A percentile compares a stretch with the other conserved stretches of the same genome.
phyloP scores from a whole-genome alignment of 495 filamentous ascomycete genomes.

The Aspergillus sclerotiicarbonarius region DNA sequence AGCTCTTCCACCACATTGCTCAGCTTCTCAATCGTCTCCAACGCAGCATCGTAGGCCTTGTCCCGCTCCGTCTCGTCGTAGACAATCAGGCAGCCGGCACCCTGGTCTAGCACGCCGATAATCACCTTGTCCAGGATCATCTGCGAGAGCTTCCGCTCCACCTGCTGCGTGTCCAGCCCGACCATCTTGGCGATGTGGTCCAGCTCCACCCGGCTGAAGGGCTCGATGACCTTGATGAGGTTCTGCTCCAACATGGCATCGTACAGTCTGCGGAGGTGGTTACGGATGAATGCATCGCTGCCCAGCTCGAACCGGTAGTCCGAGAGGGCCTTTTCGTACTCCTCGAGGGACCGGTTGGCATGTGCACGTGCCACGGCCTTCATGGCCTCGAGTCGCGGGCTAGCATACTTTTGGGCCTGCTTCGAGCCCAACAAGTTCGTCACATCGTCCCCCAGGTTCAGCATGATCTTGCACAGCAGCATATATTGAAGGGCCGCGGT shows the following conservation, averaged over 20 bases:
- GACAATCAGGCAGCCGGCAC: constrained; percentile 94
- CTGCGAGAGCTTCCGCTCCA: constrained; percentile 95
- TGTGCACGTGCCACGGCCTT: constrained; percentile 96
- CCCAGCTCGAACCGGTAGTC: constrained; percentile 89
- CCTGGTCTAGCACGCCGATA: constrained; percentile 94
- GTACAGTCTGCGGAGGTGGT: constrained; percentile 89
- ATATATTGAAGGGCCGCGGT: constrained; percentile 97
- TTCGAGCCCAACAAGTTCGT: constrained; percentile 88
- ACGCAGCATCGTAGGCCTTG: constrained; percentile 87
- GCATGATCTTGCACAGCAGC: constrained; percentile 99
- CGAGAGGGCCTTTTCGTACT: constrained; percentile 90
- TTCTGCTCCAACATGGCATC: constrained; percentile 99
- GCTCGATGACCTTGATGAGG: constrained; percentile 98
- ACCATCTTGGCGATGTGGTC: constrained; percentile 96
- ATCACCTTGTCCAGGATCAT: constrained; percentile 99
- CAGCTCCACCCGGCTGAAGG: constrained; percentile 94
- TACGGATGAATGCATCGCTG: constrained; percentile 89
- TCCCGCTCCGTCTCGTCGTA: constrained; percentile 93
- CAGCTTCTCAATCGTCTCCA: constrained; percentile 95
- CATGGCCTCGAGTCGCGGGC: constrained; percentile 94
- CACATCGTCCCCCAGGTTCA: constrained; percentile 94
- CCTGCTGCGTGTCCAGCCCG: constrained; percentile 90
- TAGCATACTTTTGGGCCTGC: constrained; percentile 93
- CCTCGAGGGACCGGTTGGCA: constrained; percentile 87
- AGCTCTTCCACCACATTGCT: constrained; percentile 96